Percentiles rank a stretch among this genome's conserved stretches.
Evolutionary conservation across 768 basidiomycete species (phyloP).

Genomic region (Termitomyces sp.): DNA sequence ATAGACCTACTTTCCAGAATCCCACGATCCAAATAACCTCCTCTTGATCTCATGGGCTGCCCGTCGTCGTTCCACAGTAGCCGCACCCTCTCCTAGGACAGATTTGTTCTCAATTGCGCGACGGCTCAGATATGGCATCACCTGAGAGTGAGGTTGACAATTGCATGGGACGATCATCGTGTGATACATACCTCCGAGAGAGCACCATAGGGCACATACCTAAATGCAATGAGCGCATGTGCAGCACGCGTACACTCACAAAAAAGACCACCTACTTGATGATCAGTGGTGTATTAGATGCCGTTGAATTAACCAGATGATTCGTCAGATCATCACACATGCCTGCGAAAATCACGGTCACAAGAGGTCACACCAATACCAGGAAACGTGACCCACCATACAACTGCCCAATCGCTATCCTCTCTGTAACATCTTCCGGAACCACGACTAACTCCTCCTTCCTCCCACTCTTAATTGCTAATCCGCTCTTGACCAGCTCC

Average conservation of each 20-base stretch:
- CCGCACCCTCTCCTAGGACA: constrained; percentile 69
- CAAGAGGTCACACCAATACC: neutral
- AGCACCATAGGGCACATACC: constrained; percentile 73
- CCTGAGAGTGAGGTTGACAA: constrained; percentile 30
- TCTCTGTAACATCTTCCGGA: constrained; percentile 49
- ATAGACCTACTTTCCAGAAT: neutral
- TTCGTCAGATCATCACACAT: constrained; percentile 84
- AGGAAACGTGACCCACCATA: constrained; percentile 49
- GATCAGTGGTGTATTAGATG: constrained; percentile 55
- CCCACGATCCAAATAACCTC: constrained; percentile 25
- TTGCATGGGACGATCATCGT: neutral
- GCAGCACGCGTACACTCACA: constrained; percentile 1
- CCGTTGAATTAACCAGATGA: constrained; percentile 52
- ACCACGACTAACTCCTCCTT: constrained; percentile 28
- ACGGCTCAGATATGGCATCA: constrained; percentile 86
- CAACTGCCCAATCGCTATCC: constrained; percentile 74
- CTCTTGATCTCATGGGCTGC: constrained; percentile 50
- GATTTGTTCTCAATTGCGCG: constrained; percentile 93
- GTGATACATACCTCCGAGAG: constrained; percentile 46
- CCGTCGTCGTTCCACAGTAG: constrained; percentile 51
- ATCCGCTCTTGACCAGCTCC: constrained; percentile 48
- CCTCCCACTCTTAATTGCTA: constrained; percentile 34
- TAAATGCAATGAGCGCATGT: constrained; percentile 13
- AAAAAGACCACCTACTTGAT: constrained; percentile 52
- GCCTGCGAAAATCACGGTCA: constrained; percentile 34